Percentiles rank a stretch among this genome's conserved stretches.
phyloP scores from a whole-genome alignment of 805 yeast species.

The Candida bentonensis region DNA sequence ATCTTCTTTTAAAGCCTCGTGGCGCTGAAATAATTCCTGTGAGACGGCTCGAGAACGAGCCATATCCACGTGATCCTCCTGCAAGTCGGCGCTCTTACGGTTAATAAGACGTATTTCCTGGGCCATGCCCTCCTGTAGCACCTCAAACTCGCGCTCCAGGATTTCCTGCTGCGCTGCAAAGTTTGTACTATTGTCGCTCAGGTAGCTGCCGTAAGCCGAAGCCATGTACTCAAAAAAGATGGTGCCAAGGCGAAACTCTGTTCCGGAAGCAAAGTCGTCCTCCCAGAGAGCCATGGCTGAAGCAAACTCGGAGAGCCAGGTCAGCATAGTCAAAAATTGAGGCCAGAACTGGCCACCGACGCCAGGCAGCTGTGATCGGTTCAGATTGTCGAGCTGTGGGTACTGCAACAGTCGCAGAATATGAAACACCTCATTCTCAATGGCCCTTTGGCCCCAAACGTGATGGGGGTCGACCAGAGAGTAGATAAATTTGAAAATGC shows the following conservation, averaged over 20 bases:
- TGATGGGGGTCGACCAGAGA: slow-evolving; percentile 68
- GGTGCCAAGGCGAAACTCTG: slow-evolving; percentile 5
- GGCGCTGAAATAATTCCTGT: slow-evolving; percentile 20
- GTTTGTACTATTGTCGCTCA: slow-evolving; percentile 40
- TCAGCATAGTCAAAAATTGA: slow-evolving; percentile 61
- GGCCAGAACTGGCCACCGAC: slow-evolving; percentile 90
- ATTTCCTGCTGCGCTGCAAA: slow-evolving; percentile 39
- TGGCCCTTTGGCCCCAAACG: slow-evolving; percentile 42
- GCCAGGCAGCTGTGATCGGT: slow-evolving; percentile 75
- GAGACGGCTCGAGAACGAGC: background rate
- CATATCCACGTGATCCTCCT: background rate
- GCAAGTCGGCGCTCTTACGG: background rate
- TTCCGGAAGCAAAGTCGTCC: slow-evolving; percentile 19
- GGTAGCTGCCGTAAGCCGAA: slow-evolving; percentile 3
- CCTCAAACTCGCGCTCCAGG: slow-evolving; percentile 40
- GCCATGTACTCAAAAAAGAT: slow-evolving; percentile 14
- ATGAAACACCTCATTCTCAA: slow-evolving; percentile 63
- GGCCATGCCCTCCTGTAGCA: background rate
- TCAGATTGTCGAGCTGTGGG: slow-evolving; percentile 69
- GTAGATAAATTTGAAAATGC: slow-evolving; percentile 70
- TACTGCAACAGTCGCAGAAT: slow-evolving; percentile 53
- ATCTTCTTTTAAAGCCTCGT: slow-evolving; percentile 34
- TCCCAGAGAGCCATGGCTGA: slow-evolving; percentile 29
- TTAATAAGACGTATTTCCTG: background rate
- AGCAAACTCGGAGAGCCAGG: slow-evolving; percentile 62